Percentiles rank a stretch among this genome's conserved stretches.
Evolutionary conservation across 2,329 filamentous ascomycete species (phyloP).

Genomic region (Fusarium decemcellulare): DNA sequence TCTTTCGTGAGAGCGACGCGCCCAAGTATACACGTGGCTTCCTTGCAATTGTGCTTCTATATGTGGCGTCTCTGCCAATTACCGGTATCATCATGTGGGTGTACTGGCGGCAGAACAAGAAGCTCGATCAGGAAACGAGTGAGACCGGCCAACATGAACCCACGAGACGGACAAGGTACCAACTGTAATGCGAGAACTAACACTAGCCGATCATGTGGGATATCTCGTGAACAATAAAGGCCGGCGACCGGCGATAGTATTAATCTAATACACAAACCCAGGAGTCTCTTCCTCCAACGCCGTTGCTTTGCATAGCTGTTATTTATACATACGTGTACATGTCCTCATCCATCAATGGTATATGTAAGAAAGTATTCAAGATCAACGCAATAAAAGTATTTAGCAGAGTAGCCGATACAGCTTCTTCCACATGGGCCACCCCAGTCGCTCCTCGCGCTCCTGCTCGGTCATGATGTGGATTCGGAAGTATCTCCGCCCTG

Average conservation of each 20-base stretch:
- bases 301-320: constrained; percentile 12
- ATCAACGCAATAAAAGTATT: background rate
- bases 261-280: constrained; percentile 17
- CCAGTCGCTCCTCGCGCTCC: constrained; percentile 79
- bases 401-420: constrained; percentile 81
- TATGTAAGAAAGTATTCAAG: background rate
- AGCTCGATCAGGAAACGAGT: background rate
- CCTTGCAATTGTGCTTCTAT: constrained; percentile 36
- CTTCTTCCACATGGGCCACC: constrained; percentile 84
- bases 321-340: constrained; percentile 4
- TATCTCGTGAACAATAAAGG: background rate
- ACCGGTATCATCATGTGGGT: constrained; percentile 36
- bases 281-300: constrained; percentile 16
- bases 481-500: constrained; percentile 88
- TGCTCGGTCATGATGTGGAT: constrained; percentile 82
- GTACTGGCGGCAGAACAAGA: constrained; percentile 43
- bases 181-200: background rate
- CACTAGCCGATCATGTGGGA: background rate
- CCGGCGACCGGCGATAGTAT: constrained; percentile 12
- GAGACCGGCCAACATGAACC: background rate
- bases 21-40: constrained; percentile 38
- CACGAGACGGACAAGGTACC: background rate
- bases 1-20: constrained; percentile 40
- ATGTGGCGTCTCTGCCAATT: constrained; percentile 31
- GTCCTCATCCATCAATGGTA: background rate